A percentile compares a stretch with the other conserved stretches of the same genome.
These are phyloP conservation scores for Pseudozyma tsukubaensis DNA, from an alignment of 1,284 basidiomycete species.

Conservation along the genomic window DNA sequence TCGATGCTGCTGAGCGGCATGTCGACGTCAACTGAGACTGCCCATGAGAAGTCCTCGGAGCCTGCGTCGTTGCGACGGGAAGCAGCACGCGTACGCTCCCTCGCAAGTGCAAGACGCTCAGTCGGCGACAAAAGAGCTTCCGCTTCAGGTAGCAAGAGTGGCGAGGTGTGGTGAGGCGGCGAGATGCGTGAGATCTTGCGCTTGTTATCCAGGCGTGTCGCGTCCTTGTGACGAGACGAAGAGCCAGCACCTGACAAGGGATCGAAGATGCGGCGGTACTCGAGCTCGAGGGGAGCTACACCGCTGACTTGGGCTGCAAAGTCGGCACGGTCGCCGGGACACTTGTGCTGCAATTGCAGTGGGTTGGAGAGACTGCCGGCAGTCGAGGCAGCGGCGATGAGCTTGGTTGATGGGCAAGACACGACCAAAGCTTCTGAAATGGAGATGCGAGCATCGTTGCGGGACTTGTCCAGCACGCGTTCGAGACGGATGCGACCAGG, in stretches of 20 bases:
- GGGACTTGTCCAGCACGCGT: slow-evolving; percentile 61
- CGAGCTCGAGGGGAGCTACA: slow-evolving; percentile 59
- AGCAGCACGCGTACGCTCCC: slow-evolving; percentile 37
- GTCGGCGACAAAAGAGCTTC: slow-evolving; percentile 37
- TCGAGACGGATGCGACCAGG: slow-evolving; percentile 61
- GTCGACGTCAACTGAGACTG: slow-evolving; percentile 41
- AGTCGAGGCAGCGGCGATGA: slow-evolving; percentile 23
- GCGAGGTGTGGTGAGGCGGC: slow-evolving; percentile 48
- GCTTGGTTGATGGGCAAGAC: slow-evolving; percentile 58
- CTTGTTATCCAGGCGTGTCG: slow-evolving; percentile 21
- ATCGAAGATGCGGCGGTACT: slow-evolving; percentile 49
- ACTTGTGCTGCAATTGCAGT: slow-evolving; percentile 45
- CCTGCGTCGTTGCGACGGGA: slow-evolving; percentile 27
- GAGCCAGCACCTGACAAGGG: slow-evolving; percentile 17
- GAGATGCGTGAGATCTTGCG: slow-evolving; percentile 51
- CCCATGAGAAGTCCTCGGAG: slow-evolving; percentile 52
- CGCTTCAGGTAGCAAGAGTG: slow-evolving; percentile 43
- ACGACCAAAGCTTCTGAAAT: slow-evolving; percentile 59
- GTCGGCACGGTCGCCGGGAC: slow-evolving; percentile 58
- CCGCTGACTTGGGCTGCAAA: slow-evolving; percentile 59
- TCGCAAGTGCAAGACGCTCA: slow-evolving; percentile 37
- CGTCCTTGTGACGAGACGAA: slow-evolving; percentile 11
- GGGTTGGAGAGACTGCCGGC: slow-evolving; percentile 5
- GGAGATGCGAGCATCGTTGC: slow-evolving; percentile 56
- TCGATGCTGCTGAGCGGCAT: slow-evolving; percentile 60